Base-by-base conservation (phyloP, 495 filamentous ascomycete genomes). In the Penicillium egyptiacum region DNA sequence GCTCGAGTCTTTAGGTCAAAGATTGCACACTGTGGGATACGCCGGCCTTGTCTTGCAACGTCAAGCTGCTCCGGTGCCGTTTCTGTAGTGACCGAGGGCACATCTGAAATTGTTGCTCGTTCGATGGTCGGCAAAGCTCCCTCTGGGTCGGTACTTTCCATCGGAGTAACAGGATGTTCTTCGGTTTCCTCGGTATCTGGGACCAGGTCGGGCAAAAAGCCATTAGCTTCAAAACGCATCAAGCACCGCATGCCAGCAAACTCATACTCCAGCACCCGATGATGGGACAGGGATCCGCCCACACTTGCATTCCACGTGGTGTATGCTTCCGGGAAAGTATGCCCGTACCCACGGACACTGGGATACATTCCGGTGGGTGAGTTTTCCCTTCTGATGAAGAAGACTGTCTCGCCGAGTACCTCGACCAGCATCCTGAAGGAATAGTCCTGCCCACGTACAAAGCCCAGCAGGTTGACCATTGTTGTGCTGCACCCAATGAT, bases 1-100 rank as follows among this genome's bases (percentile, higher is more conserved):
- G 75, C 78, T 9, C 84, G 79, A 1, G 88, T 91, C 60, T 89
- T 89, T 47, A 90, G 70, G 53, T 89, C 86, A 61, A 89, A 84
- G n/a, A 87, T 67, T 9, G 74, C 67, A 5, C 65, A 30, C 50
- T 87, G 85, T 9, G 70, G 61, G 17, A 65, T 48, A 28, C 28
- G 4, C 4, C 45, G 41, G 23, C 65, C 67, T 10, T 41, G 52
- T 4, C 26, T 47, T 14, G 30, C 19, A 33, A 66, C 42, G 0
- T 17, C 28, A 9, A 69, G 60, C 17, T 40, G 2, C 1, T 43
- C n/a, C 2, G 22, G 12, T 14, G 55, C 53, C 5, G 54, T 28
- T 10, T 45, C 14, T 9, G 33, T 43, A 31, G 25, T 26, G 39
- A 6, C 16, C 4, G 40, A 28, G 28, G 33, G 22, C 11, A n/a